Percentiles rank a stretch among this genome's conserved stretches.
These are phyloP conservation scores for Fusarium cicatricum DNA, from an alignment of 2,329 filamentous ascomycete species.

Conservation along the genomic window DNA sequence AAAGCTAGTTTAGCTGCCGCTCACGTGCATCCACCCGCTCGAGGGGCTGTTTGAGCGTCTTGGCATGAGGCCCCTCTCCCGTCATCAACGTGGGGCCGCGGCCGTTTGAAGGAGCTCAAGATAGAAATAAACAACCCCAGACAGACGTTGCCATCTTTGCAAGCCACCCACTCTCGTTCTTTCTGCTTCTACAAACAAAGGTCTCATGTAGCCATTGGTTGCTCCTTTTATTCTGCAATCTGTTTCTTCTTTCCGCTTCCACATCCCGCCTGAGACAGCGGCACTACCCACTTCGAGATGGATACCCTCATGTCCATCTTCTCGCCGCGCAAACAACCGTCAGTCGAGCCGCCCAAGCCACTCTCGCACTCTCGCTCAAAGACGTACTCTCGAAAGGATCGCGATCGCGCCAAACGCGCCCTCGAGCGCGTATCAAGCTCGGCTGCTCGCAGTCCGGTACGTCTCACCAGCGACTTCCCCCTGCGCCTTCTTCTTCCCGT, in stretches of 20 bases:
- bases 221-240: neutral
- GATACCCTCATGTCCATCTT: slow-evolving; percentile 25
- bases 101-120: no score
- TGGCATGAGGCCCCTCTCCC: slow-evolving; percentile 8
- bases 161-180: no score
- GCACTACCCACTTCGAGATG: slow-evolving; percentile 9
- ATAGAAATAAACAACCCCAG: slow-evolving; percentile 18
- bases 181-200: no score
- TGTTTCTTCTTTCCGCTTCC: neutral
- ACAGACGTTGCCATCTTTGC: neutral
- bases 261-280: neutral
- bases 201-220: neutral
- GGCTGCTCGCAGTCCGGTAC: slow-evolving; percentile 29
- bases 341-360: slow-evolving; percentile 19
- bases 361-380: slow-evolving; percentile 15
- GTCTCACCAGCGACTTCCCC: slow-evolving; percentile 1
- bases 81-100: slow-evolving; percentile 3
- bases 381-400: slow-evolving; percentile 28
- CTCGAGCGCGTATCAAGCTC: slow-evolving; percentile 15
- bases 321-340: slow-evolving; percentile 36
- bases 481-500: neutral
- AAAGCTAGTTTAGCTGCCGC: no score
- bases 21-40: neutral
- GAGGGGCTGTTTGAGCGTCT: neutral
- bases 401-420: slow-evolving; percentile 19